Evolutionary conservation across 192 early-diverging fungal genomes (phyloP), one percentile per base, ranked within the genome.

Genomic region (Coemansia sp.): DNA sequence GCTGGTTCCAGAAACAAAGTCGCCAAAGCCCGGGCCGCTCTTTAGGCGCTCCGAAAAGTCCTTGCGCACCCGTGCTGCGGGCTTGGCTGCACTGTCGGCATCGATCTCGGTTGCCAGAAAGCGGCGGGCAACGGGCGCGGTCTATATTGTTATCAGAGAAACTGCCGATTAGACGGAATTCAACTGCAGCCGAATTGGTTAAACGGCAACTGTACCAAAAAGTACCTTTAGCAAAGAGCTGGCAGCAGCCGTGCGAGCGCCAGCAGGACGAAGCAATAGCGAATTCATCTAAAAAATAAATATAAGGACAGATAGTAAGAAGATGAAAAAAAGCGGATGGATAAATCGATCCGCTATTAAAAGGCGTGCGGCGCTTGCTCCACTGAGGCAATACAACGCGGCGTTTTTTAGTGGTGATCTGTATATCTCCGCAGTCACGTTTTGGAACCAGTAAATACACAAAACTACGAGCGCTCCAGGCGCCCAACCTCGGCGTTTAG

Each of bases 11-110:
- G 57, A 23, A 46, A 81, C 52, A 71, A 84, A 84, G 56, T 84
- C 83, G n/a, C 58, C 69, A 42, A 84, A 80, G 14, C 67, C 63
- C 0, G 83, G 83, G 22, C 80, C 83, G 38, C 58, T 54, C 67
- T 77, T 77, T 21, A 84, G 29, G 49, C 73, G 78, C 4, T 69
- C 58, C 1, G 72, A 49, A 65, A 84, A 81, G 12, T 75, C 73
- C 51, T 63, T 74, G 56, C 63, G 66, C 29, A 68, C 66, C 25
- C 73, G 73, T 27, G 50, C 30, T 48, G 21, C 30, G 22, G 56
- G 25, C 46, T 68, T 74, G 49, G 29, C 12, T 5, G 45, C 64
- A 10, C 19, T 18, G 4, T 35, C 30, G 1, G 14, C 21, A 33
- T 60, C 67, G 19, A 65, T 54, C 44, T 76, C 73, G 21, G 73